These are phyloP conservation scores for Tricholoma saponaceum DNA, from an alignment of 768 basidiomycete genomes.

Conservation along the genomic window DNA sequence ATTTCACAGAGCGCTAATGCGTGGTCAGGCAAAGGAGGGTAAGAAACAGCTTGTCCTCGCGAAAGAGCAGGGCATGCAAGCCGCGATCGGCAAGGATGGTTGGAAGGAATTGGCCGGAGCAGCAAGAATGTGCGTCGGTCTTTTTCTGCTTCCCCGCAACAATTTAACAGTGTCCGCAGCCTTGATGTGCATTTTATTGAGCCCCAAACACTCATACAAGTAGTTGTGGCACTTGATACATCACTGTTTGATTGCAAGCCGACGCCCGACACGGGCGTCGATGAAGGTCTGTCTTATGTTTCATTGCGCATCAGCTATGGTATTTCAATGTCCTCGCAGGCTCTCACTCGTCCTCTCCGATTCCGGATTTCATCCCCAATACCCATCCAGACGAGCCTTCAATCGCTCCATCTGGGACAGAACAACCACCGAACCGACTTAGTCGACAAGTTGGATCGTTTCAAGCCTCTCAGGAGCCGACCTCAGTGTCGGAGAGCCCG, in stretches of 20 bases:
- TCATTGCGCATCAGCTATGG: neutral
- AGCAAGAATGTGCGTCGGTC: slow-evolving; percentile 40
- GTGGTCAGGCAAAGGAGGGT: slow-evolving; percentile 48
- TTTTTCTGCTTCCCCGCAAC: slow-evolving; percentile 2
- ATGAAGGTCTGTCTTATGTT: slow-evolving; percentile 10
- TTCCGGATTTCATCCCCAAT: slow-evolving; percentile 50
- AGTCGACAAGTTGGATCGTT: slow-evolving; percentile 37
- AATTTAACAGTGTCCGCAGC: slow-evolving; percentile 17
- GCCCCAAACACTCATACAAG: slow-evolving; percentile 47
- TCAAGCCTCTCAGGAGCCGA: slow-evolving; percentile 35
- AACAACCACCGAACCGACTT: slow-evolving; percentile 21
- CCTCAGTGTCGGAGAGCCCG: slow-evolving; percentile 8
- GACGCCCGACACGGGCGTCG: slow-evolving; percentile 9
- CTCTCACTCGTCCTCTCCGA: slow-evolving; percentile 26
- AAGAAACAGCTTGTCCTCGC: slow-evolving; percentile 50
- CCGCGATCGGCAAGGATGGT: slow-evolving; percentile 46
- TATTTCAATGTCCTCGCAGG: slow-evolving; percentile 6
- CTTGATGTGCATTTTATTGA: slow-evolving; percentile 40
- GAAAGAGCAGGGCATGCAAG: slow-evolving; percentile 40
- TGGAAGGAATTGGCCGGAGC: slow-evolving; percentile 54
- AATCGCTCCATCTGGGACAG: slow-evolving; percentile 24
- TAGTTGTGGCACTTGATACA: slow-evolving; percentile 36
- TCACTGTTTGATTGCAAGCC: slow-evolving; percentile 22
- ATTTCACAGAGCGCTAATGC: slow-evolving; percentile 48
- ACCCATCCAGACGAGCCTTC: slow-evolving; percentile 50